These are phyloP conservation scores for Ophiostoma australiae DNA, from an alignment of 2,329 filamentous ascomycete species.

Conservation along the genomic window DNA sequence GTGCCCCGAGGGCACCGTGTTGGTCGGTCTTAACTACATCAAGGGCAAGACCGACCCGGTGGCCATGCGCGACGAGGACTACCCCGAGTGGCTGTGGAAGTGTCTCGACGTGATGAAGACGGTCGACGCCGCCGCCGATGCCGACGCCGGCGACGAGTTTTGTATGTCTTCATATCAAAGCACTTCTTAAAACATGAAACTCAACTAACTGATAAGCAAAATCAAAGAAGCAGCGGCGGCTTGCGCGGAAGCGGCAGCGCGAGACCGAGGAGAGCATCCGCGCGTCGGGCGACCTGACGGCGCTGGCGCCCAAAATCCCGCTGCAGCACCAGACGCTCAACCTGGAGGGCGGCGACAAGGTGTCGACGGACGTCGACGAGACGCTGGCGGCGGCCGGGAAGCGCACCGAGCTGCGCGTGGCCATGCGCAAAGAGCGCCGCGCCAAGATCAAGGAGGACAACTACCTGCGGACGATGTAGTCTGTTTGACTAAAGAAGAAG, in stretches of 20 bases:
- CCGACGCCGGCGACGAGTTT: conserved; percentile 66
- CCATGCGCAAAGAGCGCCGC: conserved; percentile 70
- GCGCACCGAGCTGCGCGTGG: conserved; percentile 60
- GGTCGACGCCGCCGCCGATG: conserved; percentile 41
- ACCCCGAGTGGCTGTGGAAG: conserved; percentile 76
- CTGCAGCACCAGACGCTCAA: conserved; percentile 74
- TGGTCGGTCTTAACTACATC: conserved; percentile 71
- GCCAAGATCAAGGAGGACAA: conserved; percentile 78
- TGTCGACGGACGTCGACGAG: conserved; percentile 30
- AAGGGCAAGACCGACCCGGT: conserved; percentile 70
- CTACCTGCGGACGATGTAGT: conserved; percentile 75
- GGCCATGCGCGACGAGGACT: conserved; percentile 67
- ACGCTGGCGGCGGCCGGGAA: conserved; percentile 46
- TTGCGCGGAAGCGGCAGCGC: conserved; percentile 62
- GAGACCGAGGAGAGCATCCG: conserved; percentile 54
- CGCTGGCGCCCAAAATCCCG: conserved; percentile 64
- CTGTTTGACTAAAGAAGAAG: background rate
- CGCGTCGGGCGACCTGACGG: conserved; percentile 60
- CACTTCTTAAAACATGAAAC: no score
- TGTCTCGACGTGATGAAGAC: conserved; percentile 61
- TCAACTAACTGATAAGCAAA: conserved; percentile 56
- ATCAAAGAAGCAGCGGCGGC: conserved; percentile 73
- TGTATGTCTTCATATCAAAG: no score
- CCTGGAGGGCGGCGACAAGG: conserved; percentile 44
- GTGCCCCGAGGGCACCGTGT: conserved; percentile 62